A percentile compares a stretch with the other conserved stretches of the same genome.
These are phyloP conservation scores for Phytophthora pluvialis DNA, from an alignment of 352 stramenopile species.

Conservation along the genomic window DNA sequence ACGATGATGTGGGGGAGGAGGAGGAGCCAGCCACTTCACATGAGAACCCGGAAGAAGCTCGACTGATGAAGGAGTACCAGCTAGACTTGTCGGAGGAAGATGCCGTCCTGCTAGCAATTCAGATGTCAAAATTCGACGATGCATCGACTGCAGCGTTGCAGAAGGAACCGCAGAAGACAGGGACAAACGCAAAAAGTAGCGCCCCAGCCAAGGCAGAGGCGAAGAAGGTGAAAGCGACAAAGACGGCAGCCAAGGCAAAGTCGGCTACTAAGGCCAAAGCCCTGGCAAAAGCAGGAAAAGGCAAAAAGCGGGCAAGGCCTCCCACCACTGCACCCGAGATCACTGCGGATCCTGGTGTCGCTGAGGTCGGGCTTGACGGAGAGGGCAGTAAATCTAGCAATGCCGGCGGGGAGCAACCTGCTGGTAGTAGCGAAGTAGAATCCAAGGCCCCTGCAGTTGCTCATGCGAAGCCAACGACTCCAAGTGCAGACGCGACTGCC, in stretches of 20 bases:
- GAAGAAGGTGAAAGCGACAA: not conserved
- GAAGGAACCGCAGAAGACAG: constrained; percentile 11
- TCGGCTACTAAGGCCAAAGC: constrained; percentile 9
- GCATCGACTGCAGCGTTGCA: constrained; percentile 3
- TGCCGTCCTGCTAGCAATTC: constrained; percentile 64
- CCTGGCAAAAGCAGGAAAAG: constrained; percentile 6
- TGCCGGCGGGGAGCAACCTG: not conserved
- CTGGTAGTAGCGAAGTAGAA: not conserved
- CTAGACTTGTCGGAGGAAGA: constrained; percentile 80
- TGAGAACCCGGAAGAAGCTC: constrained; percentile 44
- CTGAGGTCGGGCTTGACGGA: not conserved
- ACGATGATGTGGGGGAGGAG: constrained; percentile 48
- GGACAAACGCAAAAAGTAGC: not conserved
- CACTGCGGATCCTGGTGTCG: not conserved
- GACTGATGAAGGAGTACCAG: constrained; percentile 70
- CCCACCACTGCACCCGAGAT: not conserved
- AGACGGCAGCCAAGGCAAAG: constrained; percentile 5
- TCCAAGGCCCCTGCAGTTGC: constrained; percentile 6
- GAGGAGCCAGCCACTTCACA: constrained; percentile 17
- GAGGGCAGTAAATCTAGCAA: not conserved
- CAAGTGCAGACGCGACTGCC: not conserved
- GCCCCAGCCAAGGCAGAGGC: constrained; percentile 4
- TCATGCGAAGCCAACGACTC: not conserved
- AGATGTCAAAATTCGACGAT: constrained; percentile 54
- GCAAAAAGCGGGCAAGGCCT: constrained; percentile 23